These are phyloP conservation scores for Penstemon barbatus DNA, from an alignment of 257 asterid genomes.

Conservation along the genomic window DNA sequence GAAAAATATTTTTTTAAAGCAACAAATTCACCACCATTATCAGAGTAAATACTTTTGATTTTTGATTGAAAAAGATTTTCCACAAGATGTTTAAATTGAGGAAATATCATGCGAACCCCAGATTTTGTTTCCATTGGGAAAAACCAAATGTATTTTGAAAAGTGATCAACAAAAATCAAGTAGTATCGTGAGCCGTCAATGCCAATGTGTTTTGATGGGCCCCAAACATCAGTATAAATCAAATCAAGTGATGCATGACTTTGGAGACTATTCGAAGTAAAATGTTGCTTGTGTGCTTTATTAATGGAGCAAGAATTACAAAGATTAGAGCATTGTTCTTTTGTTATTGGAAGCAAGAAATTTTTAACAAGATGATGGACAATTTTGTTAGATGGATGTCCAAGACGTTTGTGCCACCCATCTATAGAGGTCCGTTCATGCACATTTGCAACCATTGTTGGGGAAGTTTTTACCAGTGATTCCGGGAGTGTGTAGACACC, in stretches of 20 bases:
- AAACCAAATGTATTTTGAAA: not conserved
- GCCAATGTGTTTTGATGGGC: not conserved
- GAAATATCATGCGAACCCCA: not conserved
- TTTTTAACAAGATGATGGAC: not conserved
- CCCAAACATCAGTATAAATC: not conserved
- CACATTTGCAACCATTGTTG: not conserved
- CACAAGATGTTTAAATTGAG: not conserved
- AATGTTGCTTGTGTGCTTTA: not conserved
- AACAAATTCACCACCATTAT: not conserved
- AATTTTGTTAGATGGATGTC: constrained; percentile 1
- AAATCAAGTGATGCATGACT: not conserved
- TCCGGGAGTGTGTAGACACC: constrained; percentile 7
- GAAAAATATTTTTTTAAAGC: not conserved
- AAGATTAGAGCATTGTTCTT: not conserved
- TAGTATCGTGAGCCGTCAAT: not conserved
- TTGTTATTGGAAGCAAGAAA: not conserved
- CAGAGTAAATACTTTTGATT: not conserved
- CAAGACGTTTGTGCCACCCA: constrained; percentile 15
- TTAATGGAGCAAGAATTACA: not conserved
- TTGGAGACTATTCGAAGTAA: not conserved
- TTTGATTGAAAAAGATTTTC: not conserved
- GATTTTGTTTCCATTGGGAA: not conserved
- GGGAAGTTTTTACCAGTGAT: not conserved
- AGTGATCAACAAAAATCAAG: not conserved
- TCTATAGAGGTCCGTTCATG: constrained; percentile 10